Percentiles rank a stretch among this genome's conserved stretches.
phyloP scores from a whole-genome alignment of 352 stramenopile genomes.

The Phytophthora idaei region DNA sequence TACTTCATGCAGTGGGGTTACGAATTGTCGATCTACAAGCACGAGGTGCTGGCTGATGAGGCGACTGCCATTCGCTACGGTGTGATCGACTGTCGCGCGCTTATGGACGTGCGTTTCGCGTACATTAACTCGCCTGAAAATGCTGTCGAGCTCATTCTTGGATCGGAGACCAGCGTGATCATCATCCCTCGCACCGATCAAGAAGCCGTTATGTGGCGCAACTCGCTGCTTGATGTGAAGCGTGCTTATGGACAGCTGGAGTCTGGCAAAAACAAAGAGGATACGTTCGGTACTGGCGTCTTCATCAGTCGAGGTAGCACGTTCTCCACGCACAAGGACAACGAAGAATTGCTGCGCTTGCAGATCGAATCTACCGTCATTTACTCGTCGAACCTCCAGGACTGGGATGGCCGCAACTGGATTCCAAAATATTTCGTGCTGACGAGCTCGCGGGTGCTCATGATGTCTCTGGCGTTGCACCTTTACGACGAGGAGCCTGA shows the following conservation, averaged over 20 bases:
- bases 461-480: conserved; percentile 83
- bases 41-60: conserved; percentile 84
- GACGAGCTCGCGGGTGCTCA: conserved; percentile 77
- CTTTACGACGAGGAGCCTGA: conserved; percentile 90
- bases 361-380: conserved; percentile 85
- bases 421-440: conserved; percentile 91
- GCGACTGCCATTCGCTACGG: conserved; percentile 82
- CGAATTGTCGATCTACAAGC: conserved; percentile 91
- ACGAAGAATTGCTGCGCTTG: conserved; percentile 81
- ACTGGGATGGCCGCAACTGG: conserved; percentile 88
- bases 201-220: conserved; percentile 87
- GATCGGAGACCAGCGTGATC: conserved; percentile 77
- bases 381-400: conserved; percentile 86
- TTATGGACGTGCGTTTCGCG: conserved; percentile 84
- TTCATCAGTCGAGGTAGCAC: conserved; percentile 88
- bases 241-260: conserved; percentile 77
- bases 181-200: conserved; percentile 85
- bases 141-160: conserved; percentile 81
- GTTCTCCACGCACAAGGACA: conserved; percentile 85
- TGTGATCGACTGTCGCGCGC: conserved; percentile 83
- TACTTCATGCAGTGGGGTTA: conserved; percentile 91
- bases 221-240: conserved; percentile 83
- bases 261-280: conserved; percentile 75
- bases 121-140: conserved; percentile 89
- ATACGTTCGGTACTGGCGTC: conserved; percentile 74